A percentile compares a stretch with the other conserved stretches of the same genome.
Evolutionary conservation across 202 grass and related monocot species (phyloP).

Genomic region (Zizania palustris): DNA sequence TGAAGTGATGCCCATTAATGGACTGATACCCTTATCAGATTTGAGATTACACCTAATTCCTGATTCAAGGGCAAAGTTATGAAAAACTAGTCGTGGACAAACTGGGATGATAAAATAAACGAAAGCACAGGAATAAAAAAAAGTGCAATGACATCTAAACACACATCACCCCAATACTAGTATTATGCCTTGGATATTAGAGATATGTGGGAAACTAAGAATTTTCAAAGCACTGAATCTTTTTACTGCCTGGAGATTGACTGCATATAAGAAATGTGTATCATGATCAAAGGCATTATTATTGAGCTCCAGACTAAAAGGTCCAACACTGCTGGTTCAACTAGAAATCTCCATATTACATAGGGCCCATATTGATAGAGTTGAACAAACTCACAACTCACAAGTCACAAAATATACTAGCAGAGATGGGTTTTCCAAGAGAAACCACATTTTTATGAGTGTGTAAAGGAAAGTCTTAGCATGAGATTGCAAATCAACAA

Average conservation of each 20-base stretch:
- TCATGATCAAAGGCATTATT: background rate
- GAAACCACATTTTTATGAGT: background rate
- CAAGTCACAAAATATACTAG: background rate
- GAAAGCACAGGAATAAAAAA: background rate
- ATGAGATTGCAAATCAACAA: background rate
- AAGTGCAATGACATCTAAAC: background rate
- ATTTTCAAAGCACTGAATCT: background rate
- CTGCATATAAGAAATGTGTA: background rate
- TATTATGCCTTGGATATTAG: background rate
- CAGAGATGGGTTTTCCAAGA: constrained; percentile 8
- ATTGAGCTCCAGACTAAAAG: background rate
- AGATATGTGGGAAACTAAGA: background rate
- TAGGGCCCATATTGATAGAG: background rate
- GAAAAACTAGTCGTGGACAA: background rate
- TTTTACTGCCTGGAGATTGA: background rate
- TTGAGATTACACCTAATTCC: background rate
- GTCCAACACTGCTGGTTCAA: background rate
- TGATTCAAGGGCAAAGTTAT: constrained; percentile 2
- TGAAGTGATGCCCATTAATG: background rate
- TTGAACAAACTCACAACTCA: background rate
- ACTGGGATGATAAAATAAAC: background rate
- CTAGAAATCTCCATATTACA: constrained; percentile 12
- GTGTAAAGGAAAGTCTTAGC: background rate
- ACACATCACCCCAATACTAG: background rate
- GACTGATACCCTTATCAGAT: background rate